Evolutionary conservation across 805 yeast species (phyloP), one percentile per base, ranked within the genome.

Genomic region (Starmerella apis): DNA sequence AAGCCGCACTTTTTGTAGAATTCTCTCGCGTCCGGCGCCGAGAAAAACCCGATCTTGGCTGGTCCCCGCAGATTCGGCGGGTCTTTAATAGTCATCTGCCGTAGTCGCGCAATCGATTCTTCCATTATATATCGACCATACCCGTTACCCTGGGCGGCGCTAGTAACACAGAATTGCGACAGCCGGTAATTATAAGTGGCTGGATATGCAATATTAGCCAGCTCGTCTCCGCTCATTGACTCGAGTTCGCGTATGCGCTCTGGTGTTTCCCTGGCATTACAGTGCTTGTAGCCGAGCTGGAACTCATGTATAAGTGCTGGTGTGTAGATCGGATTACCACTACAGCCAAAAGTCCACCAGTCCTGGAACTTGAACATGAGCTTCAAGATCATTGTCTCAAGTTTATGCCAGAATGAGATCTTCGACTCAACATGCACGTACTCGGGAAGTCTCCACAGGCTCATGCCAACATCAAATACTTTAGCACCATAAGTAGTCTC

Each of bases 1-100:
- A 54, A 51, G 4, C 59, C 59, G 46, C 30, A 41, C 31, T 38
- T 32, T n/a, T 24, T 25, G 47, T 55, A 55, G 48, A 55, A 55
- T 6, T 5, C n/a, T 23, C 28, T 22, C 16, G 47, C 59, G 6
- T 13, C 41, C 4, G 59, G 57, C 7, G 57, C 43, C 18, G 59
- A 42, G 48, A 54, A 55, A 27, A 55, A 30, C 50, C 48, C 50
- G 30, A 55, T 14, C 35, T 55, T 55, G 11, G 58, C 54, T 5
- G 58, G 58, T 7, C 54, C 54, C 24, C 30, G 35, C n/a, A 43
- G 18, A 4, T n/a, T 27, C 4, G 56, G 46, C 11, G 56, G 54
- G 18, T 42, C 49, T n/a, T 10, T n/a, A 27, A 49, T 25, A 18
- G 31, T 46, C 31, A 23, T 32, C 13, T 45, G 31, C 16, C 39